Base-by-base conservation (phyloP, 164 flowering plant genomes). In the Hamamelis virginiana region DNA sequence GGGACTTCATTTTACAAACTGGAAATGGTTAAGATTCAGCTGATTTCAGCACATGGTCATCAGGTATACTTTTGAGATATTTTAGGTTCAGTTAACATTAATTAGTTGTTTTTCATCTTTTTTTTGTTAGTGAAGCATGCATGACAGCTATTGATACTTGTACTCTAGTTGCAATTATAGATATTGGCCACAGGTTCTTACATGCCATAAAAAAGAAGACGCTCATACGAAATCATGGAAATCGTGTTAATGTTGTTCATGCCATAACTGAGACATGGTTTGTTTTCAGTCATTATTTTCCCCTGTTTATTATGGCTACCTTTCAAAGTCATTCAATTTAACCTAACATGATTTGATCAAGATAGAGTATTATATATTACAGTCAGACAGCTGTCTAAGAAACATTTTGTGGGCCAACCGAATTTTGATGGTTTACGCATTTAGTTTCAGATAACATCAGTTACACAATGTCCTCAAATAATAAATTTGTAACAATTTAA, bases 1-100 rank as follows among this genome's bases (percentile, higher is more conserved):
- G 94, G 86, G 59, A 83, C 83, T 71, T 75, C 88, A 59, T 90
- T 83, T 83, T 94, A 91, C 83, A 91, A 83, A 84, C 76, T 94
- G 77, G 98, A 94, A 85, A 89, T 90, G 89, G 67, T 82, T 48
- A 84, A 81, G 51, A 83, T 94, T 72, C 91, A 86, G 70, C 75
- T 91, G 21, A 75, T 89, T 76, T 87, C 90, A 60, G 77, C 90
- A 38, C 72, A 87, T 74, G 97, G 92, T 64, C 71, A 78, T 69
- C 91, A 84, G 86, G 98, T 85, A 82, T 51, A 71, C 69, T 62
- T 21, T n/a, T n/a, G n/a, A n/a, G 50, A 23, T 8, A 23, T 25
- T 46, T n/a, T 28, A 16, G 41, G 9, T 47, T 50, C 60, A 16
- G 28, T 60, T 50, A 50, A 19, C 48, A 33, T 43, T 61, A 9